These are phyloP conservation scores for Phialocephala sp. DNA, from an alignment of 2,329 filamentous ascomycete genomes.

Conservation along the genomic window DNA sequence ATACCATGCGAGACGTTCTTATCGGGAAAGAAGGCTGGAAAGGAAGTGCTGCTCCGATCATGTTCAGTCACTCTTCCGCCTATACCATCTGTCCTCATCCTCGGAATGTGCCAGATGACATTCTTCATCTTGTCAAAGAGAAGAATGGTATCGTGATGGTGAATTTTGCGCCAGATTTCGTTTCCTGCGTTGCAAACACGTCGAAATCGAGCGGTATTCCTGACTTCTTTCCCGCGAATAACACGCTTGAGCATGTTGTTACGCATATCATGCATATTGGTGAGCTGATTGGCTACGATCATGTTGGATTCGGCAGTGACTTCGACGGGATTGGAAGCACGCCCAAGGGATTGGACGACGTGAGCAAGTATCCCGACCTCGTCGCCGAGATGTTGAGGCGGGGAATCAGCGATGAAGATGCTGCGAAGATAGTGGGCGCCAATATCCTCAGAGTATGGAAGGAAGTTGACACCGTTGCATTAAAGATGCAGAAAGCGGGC, in stretches of 20 bases:
- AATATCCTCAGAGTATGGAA: conserved; percentile 87
- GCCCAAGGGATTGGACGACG: conserved; percentile 81
- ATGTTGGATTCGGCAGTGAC: conserved; percentile 89
- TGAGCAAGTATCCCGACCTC: conserved; percentile 80
- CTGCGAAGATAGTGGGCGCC: conserved; percentile 74
- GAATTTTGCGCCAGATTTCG: conserved; percentile 84
- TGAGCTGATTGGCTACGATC: conserved; percentile 79
- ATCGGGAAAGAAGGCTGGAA: conserved; percentile 65
- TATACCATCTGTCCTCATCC: conserved; percentile 84
- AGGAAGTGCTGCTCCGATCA: conserved; percentile 80
- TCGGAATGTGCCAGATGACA: conserved; percentile 86
- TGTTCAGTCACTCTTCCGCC: conserved; percentile 88
- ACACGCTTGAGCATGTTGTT: conserved; percentile 78
- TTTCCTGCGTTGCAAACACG: conserved; percentile 67
- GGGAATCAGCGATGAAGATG: conserved; percentile 77
- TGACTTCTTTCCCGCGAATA: conserved; percentile 68
- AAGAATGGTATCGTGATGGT: conserved; percentile 85
- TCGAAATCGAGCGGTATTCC: conserved; percentile 69
- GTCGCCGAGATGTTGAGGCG: conserved; percentile 75
- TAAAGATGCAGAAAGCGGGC: conserved; percentile 64
- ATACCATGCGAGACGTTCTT: conserved; percentile 87
- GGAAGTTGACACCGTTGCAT: conserved; percentile 75
- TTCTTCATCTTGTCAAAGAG: conserved; percentile 76
- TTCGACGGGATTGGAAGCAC: conserved; percentile 77
- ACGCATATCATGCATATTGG: conserved; percentile 85